Conservation (phyloP, 2,329 filamentous ascomycete species). For the Curvularia hawaiiensis region DNA sequence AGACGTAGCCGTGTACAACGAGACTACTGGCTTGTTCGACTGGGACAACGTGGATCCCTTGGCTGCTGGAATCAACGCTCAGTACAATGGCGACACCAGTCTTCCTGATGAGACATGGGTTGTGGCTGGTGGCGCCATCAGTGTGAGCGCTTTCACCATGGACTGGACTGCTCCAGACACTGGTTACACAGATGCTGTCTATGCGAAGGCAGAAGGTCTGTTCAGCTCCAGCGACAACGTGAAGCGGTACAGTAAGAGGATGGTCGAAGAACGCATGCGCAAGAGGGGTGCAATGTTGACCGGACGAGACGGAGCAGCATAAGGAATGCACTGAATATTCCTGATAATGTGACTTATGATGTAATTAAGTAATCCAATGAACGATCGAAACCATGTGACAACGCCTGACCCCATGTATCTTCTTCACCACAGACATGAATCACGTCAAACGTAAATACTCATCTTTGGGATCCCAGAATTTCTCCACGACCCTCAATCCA, state of each 20-base stretch:
- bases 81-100: slow-evolving; percentile 58
- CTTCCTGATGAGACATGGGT: slow-evolving; percentile 59
- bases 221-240: slow-evolving; percentile 9
- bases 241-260: slow-evolving; percentile 26
- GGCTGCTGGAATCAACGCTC: slow-evolving; percentile 57
- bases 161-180: slow-evolving; percentile 57
- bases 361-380: slow-evolving; percentile 10
- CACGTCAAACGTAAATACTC: background rate
- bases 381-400: background rate
- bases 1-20: slow-evolving; percentile 54
- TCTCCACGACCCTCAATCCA: background rate
- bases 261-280: slow-evolving; percentile 25
- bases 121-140: slow-evolving; percentile 50
- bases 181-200: slow-evolving; percentile 30
- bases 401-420: background rate
- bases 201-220: slow-evolving; percentile 21
- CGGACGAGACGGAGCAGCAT: slow-evolving; percentile 10
- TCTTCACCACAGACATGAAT: background rate
- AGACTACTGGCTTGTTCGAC: slow-evolving; percentile 51
- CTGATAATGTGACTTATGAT: slow-evolving; percentile 2
- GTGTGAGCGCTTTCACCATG: slow-evolving; percentile 56
- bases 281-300: slow-evolving; percentile 21
- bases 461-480: background rate
- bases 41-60: slow-evolving; percentile 56
- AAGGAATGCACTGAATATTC: background rate